phyloP scores from a whole-genome alignment of 331 rosid species.

The Cucumis variabilis region DNA sequence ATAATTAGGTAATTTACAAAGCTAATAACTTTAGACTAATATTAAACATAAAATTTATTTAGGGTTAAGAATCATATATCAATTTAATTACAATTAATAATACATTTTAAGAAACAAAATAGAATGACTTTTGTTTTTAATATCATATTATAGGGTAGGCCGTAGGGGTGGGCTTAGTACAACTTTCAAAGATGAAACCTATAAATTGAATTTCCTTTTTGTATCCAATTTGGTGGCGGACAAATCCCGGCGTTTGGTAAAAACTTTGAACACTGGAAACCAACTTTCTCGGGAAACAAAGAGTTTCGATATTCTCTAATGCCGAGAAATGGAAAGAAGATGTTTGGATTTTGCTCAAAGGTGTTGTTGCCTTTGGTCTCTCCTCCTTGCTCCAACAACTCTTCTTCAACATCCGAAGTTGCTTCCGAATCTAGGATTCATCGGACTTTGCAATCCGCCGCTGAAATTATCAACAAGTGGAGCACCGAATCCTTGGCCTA shows the following conservation, averaged over 20 bases:
- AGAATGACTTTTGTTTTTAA: no score
- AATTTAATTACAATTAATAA: no score
- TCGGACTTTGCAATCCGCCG: constrained; percentile 49
- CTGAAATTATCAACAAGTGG: constrained; percentile 62
- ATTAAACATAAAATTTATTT: no score
- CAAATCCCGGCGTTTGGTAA: neutral
- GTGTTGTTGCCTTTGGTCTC: constrained; percentile 36
- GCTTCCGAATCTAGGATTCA: constrained; percentile 43
- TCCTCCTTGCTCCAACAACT: constrained; percentile 18
- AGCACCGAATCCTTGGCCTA: constrained; percentile 52
- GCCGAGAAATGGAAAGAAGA: constrained; percentile 44
- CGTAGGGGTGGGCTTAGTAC: no score
- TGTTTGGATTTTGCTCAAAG: constrained; percentile 43
- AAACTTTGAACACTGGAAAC: neutral
- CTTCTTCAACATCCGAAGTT: constrained; percentile 36
- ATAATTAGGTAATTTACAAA: no score
- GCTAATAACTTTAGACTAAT: no score
- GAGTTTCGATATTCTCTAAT: neutral
- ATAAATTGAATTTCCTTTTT: neutral
- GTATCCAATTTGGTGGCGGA: neutral
- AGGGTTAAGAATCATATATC: no score
- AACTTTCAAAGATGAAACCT: neutral
- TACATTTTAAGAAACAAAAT: no score
- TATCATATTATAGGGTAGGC: no score
- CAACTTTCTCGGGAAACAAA: neutral